Evolutionary conservation across 2,329 filamentous ascomycete species (phyloP).

Genomic region (Magnaporthiopsis poae): DNA sequence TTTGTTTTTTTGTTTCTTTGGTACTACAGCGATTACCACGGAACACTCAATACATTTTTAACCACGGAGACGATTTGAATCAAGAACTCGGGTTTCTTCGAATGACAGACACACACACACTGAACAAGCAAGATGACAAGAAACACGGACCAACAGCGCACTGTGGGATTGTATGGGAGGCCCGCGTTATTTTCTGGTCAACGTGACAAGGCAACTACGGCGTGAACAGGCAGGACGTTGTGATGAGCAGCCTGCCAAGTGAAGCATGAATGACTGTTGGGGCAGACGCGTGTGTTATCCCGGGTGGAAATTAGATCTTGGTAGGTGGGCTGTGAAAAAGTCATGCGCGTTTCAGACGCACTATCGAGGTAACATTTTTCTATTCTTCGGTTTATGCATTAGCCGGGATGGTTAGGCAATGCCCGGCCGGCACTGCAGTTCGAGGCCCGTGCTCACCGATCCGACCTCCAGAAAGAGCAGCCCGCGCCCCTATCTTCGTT

Average conservation of each 20-base stretch:
- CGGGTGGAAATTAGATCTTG: not conserved
- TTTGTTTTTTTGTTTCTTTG: not conserved
- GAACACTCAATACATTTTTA: not conserved
- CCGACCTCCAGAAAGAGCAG: not conserved
- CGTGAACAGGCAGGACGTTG: not conserved
- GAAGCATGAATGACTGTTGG: not conserved
- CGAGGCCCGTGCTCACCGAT: not conserved
- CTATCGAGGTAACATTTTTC: not conserved
- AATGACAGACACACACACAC: not conserved
- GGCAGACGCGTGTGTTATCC: not conserved
- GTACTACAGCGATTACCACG: not conserved
- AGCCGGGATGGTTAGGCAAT: not conserved
- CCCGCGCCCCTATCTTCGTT: not conserved
- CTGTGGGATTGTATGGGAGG: too few relatives aligned
- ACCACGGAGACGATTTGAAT: not conserved
- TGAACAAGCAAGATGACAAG: too few relatives aligned
- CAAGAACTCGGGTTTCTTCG: not conserved
- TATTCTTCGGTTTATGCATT: not conserved
- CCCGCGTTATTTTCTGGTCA: too few relatives aligned
- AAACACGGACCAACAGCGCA: too few relatives aligned
- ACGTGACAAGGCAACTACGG: not conserved
- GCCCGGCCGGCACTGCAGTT: too few relatives aligned
- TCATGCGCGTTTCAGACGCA: not conserved
- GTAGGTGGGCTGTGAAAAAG: not conserved
- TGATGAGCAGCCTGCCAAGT: not conserved